Evolutionary conservation across 129 eudicot species (phyloP).

Genomic region (Helichrysum umbraculigerum): DNA sequence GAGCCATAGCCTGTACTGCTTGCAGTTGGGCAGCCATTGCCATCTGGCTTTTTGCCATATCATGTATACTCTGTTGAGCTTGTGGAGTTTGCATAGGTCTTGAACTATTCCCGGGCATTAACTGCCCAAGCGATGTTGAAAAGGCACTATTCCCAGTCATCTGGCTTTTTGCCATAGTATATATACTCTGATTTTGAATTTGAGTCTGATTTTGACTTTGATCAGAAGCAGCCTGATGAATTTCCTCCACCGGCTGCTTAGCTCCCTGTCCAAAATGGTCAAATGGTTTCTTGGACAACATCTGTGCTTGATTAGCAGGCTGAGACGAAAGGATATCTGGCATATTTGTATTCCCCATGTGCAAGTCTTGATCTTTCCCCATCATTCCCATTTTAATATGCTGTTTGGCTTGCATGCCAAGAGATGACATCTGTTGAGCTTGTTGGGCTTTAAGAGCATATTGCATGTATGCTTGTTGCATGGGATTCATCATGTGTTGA

Average conservation of each 20-base stretch:
- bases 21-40: constrained; percentile 91
- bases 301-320: constrained; percentile 57
- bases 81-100: constrained; percentile 57
- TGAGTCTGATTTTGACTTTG: constrained; percentile 31
- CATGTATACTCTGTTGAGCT: constrained; percentile 48
- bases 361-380: constrained; percentile 60
- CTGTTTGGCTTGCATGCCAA: constrained; percentile 64
- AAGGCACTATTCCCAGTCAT: constrained; percentile 14
- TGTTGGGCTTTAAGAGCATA: constrained; percentile 55
- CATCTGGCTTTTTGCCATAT: constrained; percentile 16
- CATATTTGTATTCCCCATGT: constrained; percentile 52
- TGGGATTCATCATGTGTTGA: constrained; percentile 58
- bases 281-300: constrained; percentile 58
- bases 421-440: constrained; percentile 56
- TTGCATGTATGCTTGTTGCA: constrained; percentile 79
- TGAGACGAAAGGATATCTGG: constrained; percentile 52
- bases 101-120: constrained; percentile 36
- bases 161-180: not conserved
- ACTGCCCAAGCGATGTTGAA: constrained; percentile 52
- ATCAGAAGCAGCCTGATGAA: constrained; percentile 38
- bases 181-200: constrained; percentile 40
- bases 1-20: constrained; percentile 88
- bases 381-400: constrained; percentile 58
- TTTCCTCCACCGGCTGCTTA: constrained; percentile 40
- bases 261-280: constrained; percentile 62